These are phyloP conservation scores for Rhizopogon parksii DNA, from an alignment of 1,284 basidiomycete species.

Conservation along the genomic window DNA sequence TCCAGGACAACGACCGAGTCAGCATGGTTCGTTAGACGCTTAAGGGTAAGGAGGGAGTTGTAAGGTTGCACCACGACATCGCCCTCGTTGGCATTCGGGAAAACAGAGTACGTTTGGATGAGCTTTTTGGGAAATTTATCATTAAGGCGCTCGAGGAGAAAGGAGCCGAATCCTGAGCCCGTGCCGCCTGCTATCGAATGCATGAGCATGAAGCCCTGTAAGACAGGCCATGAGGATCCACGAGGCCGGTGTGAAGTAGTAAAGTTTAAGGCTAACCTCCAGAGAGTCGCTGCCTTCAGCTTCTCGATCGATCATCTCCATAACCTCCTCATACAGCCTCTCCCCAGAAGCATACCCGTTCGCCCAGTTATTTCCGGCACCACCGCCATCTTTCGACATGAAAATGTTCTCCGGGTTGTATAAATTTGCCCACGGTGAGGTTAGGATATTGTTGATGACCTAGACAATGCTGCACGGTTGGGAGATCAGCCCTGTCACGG, in stretches of 20 bases:
- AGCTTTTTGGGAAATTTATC: constrained; percentile 99
- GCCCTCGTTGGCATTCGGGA: constrained; percentile 86
- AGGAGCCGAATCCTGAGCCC: constrained; percentile 96
- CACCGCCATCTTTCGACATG: constrained; percentile 91
- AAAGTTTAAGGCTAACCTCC: constrained; percentile 54
- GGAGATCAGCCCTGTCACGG: not conserved
- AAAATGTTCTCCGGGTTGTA: constrained; percentile 99
- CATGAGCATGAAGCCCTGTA: constrained; percentile 95
- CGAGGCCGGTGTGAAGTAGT: not conserved
- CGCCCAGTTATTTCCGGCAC: constrained; percentile 99
- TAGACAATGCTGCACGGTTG: constrained; percentile 27
- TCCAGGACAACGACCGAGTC: constrained; percentile 97
- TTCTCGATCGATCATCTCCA: constrained; percentile 99
- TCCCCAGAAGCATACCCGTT: constrained; percentile 91
- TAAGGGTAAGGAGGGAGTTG: constrained; percentile 92
- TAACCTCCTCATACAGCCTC: constrained; percentile 91
- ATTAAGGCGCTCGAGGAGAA: constrained; percentile 91
- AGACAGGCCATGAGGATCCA: not conserved
- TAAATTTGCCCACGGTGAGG: constrained; percentile 86
- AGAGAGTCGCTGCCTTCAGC: constrained; percentile 97
- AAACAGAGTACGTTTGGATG: constrained; percentile 98
- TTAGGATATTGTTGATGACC: constrained; percentile 95
- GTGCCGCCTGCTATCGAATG: constrained; percentile 99
- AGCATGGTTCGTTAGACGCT: constrained; percentile 92
- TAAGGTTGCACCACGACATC: constrained; percentile 99